Base-by-base conservation (phyloP, 2,329 filamentous ascomycete genomes). In the Pestalotiopsis sp. region DNA sequence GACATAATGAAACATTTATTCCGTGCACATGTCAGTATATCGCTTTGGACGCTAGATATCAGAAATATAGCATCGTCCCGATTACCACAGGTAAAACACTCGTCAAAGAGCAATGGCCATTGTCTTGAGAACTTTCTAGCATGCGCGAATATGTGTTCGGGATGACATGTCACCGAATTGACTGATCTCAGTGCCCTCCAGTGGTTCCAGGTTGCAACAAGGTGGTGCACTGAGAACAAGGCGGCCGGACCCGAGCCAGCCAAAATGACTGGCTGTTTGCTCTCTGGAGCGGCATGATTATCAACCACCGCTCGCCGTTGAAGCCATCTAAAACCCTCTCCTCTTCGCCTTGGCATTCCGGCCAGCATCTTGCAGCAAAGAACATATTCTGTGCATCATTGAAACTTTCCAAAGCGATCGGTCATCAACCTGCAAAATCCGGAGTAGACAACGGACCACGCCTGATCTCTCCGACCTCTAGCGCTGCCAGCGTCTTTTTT, bases 1-100 rank as follows among this genome's bases (percentile, higher is more conserved):
- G 60, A 63, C 60, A 63, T 63, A 63, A 63, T 63, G 17, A 52
- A 52, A 48, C 60, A 63, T 63, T 38, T 22, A 44, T 24, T 35
- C 39, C 38, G 39, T 44, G 26, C 39, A 48, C 39, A 63, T 44
- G 20, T 22, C 39, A 22, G 58, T 39, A 20, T 61, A 58, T 26
- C 5, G 5, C 26, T 26, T 26, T 58, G 10, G 7, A 24, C n/a
- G 26, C 26, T 35, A 58, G 24, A n/a, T 52, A 52, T 20, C 44
- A 52, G 17, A 20, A 52, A 52, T 20, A 20, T 20, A 52, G 44
- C 14, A 52, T 52, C 20, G n/a, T 35, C 30, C 14, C 20, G 20
- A 20, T 52, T 52, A 20, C 7, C 7, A 52, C 17, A 20, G 44
- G 20, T n/a, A 20, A 20, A 20, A 52, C 17, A n/a, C 44, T 52